Base-by-base conservation (phyloP, 352 stramenopile species). In the Pythium rhizo-oryzae region DNA sequence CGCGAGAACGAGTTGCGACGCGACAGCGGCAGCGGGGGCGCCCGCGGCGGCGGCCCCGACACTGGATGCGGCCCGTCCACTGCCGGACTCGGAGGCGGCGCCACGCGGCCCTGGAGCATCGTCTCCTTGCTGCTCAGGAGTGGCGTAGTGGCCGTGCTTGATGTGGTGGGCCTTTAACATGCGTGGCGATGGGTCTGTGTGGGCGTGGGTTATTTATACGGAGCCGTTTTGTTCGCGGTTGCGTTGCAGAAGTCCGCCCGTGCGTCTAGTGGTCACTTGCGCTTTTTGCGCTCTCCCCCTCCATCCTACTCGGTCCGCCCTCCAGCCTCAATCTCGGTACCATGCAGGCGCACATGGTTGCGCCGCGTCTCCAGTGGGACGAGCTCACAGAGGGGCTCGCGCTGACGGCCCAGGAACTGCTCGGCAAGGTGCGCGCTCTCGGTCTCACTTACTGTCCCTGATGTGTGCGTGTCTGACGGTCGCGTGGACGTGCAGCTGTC, bases 1-100 rank as follows among this genome's bases (percentile, higher is more conserved):
- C 70, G 53, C 2, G 72, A 78, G 57, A 82, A 82, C 49, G 72
- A 82, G 44, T 76, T 79, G 24, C 75, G 67, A 3, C 75, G 70
- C 21, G 61, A 55, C 9, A 77, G 46, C n/a, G 28, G 50, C 18
- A 51, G 70, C 24, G 66, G 44, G 1, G 18, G 5, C 7, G 28
- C 15, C 5, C 1, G 54, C 39, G 28, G 23, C 46, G n/a, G 21
- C 24, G 18, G 21, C 24, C 15, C 12, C 23, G 15, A 23, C 39
- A 30, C 15, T 11, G 3, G 16, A 7, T 25, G 12, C 16, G 49
- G 3, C 49, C 15, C 25, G 21, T 4, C 56, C n/a, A 69, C 54
- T 13, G n/a, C 67, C 33, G 57, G 23, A 43, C 41, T 66, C 9
- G 51, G 24, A 9, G 56, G 37, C 58, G 67, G 46, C 9, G 63